Evolutionary conservation across 2,329 filamentous ascomycete genomes (phyloP).

Genomic region (Fonsecaea multimorphosa): DNA sequence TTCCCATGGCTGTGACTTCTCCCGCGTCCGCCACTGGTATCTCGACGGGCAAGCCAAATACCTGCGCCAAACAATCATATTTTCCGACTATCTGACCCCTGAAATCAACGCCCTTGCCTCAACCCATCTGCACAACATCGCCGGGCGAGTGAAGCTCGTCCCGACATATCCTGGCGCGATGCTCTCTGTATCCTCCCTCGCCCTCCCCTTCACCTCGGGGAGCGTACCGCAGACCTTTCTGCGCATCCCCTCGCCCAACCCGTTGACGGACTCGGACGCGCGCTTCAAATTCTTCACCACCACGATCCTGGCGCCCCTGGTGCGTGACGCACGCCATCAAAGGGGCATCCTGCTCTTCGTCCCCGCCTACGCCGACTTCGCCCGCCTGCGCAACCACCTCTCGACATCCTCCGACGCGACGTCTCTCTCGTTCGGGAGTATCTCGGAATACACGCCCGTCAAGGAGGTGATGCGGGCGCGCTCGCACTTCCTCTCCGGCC

Average conservation of each 20-base stretch:
- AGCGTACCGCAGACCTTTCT: constrained; percentile 87
- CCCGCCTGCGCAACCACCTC: constrained; percentile 90
- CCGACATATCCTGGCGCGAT: constrained; percentile 73
- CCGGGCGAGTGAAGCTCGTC: constrained; percentile 77
- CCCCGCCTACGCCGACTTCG: constrained; percentile 92
- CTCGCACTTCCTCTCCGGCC: constrained; percentile 82
- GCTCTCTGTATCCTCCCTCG: constrained; percentile 64
- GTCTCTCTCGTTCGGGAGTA: constrained; percentile 74
- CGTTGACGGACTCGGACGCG: constrained; percentile 79
- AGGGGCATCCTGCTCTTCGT: constrained; percentile 85
- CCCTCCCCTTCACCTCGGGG: constrained; percentile 35
- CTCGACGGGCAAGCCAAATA: constrained; percentile 82
- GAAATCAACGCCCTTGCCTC: constrained; percentile 83
- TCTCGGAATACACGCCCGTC: constrained; percentile 85
- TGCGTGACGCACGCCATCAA: constrained; percentile 69
- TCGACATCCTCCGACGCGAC: constrained; percentile 67
- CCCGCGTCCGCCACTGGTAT: constrained; percentile 87
- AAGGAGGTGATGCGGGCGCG: constrained; percentile 81
- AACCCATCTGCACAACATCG: constrained; percentile 76
- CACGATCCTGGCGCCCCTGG: constrained; percentile 76
- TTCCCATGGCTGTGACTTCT: constrained; percentile 91
- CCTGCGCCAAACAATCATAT: constrained; percentile 83
- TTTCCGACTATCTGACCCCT: constrained; percentile 84
- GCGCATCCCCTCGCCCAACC: constrained; percentile 74
- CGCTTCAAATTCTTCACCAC: constrained; percentile 91